A percentile compares a stretch with the other conserved stretches of the same genome.
phyloP scores from a whole-genome alignment of 139 green algal species.

The Penium margaritaceum region DNA sequence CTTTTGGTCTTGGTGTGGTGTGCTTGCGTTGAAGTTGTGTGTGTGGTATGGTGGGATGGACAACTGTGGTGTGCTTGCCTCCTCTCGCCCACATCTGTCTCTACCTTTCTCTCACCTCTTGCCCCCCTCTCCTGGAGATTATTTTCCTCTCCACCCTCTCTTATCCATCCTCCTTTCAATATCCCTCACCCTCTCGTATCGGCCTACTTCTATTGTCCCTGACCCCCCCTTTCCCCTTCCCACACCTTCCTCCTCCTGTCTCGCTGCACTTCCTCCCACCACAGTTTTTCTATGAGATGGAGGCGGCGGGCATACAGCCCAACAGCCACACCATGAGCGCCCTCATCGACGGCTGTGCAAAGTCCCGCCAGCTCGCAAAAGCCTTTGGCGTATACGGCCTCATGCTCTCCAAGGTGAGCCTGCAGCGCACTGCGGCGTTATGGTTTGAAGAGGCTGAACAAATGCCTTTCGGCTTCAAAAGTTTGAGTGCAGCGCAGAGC shows the following conservation, averaged over 20 bases:
- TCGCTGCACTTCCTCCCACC: neutral
- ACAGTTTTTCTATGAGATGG: slow-evolving; percentile 26
- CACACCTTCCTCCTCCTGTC: neutral
- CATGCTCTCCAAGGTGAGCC: slow-evolving; percentile 33
- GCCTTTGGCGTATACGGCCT: slow-evolving; percentile 43
- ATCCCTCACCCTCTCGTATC: neutral
- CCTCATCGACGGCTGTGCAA: slow-evolving; percentile 36
- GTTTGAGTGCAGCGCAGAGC: no score
- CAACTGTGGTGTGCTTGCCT: neutral
- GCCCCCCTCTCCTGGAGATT: neutral
- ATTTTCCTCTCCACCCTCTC: neutral
- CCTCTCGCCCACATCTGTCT: neutral
- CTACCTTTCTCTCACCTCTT: neutral
- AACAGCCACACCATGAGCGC: slow-evolving; percentile 32
- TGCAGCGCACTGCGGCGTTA: no score
- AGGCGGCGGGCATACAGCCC: slow-evolving; percentile 32
- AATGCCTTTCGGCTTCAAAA: no score
- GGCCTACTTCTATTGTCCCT: neutral
- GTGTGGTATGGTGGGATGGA: neutral
- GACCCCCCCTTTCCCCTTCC: neutral
- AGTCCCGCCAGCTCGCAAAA: slow-evolving; percentile 25
- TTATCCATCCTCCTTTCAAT: neutral
- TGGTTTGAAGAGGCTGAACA: no score
- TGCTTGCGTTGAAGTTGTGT: neutral
- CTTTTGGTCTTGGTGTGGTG: neutral